A percentile compares a stretch with the other conserved stretches of the same genome.
phyloP scores from a whole-genome alignment of 2,329 filamentous ascomycete genomes.

The Aspergillus piperis region DNA sequence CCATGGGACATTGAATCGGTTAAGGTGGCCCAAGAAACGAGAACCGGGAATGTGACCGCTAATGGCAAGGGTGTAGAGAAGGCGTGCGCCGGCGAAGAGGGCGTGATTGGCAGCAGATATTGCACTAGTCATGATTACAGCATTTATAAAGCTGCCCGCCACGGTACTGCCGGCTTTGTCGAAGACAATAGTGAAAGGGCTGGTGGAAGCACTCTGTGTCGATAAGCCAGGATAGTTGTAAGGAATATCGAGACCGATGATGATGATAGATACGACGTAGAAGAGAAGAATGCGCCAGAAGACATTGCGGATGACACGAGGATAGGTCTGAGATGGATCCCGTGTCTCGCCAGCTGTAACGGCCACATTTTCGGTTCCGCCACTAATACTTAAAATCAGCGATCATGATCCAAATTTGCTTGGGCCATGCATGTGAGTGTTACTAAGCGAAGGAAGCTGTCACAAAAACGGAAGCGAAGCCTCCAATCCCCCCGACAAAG shows the following conservation, averaged over 20 bases:
- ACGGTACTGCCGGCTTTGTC: constrained; percentile 57
- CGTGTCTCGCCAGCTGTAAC: constrained; percentile 68
- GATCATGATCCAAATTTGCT: too few relatives aligned
- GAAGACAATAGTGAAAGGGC: constrained; percentile 64
- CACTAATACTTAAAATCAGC: constrained; percentile 27
- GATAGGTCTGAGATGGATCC: constrained; percentile 61
- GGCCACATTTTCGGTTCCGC: constrained; percentile 65
- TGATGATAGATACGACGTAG: constrained; percentile 53
- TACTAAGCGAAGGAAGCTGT: constrained; percentile 63
- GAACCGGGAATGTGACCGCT: constrained; percentile 56
- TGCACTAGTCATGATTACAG: constrained; percentile 62
- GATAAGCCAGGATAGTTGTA: constrained; percentile 54
- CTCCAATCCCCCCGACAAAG: constrained; percentile 65
- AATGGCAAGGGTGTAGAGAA: constrained; percentile 59
- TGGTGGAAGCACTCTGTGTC: constrained; percentile 49
- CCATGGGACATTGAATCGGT: constrained; percentile 54
- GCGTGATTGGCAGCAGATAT: constrained; percentile 62
- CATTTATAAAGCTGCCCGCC: constrained; percentile 62
- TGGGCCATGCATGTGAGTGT: not conserved
- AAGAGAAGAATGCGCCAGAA: constrained; percentile 65
- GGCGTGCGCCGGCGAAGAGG: constrained; percentile 58
- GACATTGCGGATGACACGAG: constrained; percentile 65
- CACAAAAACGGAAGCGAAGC: constrained; percentile 66
- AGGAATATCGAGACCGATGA: constrained; percentile 62
- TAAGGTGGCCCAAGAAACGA: constrained; percentile 53